Evolutionary conservation across 2,329 filamentous ascomycete species (phyloP).

Genomic region (Reticulascus tulasneorum): DNA sequence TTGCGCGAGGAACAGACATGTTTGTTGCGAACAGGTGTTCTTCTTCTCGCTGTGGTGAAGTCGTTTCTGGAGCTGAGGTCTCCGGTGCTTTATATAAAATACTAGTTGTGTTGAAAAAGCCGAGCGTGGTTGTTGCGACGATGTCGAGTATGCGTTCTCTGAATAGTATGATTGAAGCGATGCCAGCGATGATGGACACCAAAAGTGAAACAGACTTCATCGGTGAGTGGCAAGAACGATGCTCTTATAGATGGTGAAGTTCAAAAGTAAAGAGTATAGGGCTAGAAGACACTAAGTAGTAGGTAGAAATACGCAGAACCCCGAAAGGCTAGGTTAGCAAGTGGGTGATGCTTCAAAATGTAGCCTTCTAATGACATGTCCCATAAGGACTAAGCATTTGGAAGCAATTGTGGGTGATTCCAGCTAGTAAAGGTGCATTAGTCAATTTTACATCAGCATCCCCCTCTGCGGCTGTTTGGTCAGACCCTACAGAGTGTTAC

Average conservation of each 20-base stretch:
- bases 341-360: too few relatives aligned
- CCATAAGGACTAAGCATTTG: not conserved
- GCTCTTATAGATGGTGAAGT: not conserved
- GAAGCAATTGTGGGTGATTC: slow-evolving; percentile 3
- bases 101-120: slow-evolving; percentile 12
- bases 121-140: slow-evolving; percentile 6
- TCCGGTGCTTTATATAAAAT: not conserved
- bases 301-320: too few relatives aligned
- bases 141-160: slow-evolving; percentile 18
- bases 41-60: slow-evolving; percentile 4
- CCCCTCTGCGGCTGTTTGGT: too few relatives aligned
- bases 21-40: slow-evolving; percentile 34
- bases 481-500: too few relatives aligned
- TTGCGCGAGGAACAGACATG: slow-evolving; percentile 68
- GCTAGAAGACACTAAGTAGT: too few relatives aligned
- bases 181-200: slow-evolving; percentile 23
- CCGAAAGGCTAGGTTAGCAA: too few relatives aligned
- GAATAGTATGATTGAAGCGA: slow-evolving; percentile 23
- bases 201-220: slow-evolving; percentile 28
- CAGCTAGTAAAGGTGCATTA: slow-evolving; percentile 16
- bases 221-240: slow-evolving; percentile 1
- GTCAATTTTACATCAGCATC: slow-evolving; percentile 25
- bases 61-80: slow-evolving; percentile 1
- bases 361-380: not conserved
- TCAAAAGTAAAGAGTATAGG: too few relatives aligned